These are phyloP conservation scores for Colletotrichum limetticola DNA, from an alignment of 2,329 filamentous ascomycete genomes.

Conservation along the genomic window DNA sequence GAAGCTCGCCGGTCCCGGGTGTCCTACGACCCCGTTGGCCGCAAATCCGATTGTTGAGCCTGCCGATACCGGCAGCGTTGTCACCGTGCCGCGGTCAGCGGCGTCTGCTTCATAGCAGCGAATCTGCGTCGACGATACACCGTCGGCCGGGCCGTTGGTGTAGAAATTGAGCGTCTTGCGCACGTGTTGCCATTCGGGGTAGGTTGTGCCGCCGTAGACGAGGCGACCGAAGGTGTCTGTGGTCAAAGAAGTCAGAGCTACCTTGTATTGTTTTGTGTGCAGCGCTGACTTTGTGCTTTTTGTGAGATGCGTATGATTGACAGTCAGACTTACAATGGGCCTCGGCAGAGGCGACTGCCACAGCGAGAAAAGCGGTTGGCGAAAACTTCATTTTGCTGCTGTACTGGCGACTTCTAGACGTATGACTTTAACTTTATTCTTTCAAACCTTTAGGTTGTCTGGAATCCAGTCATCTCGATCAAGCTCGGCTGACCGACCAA, in stretches of 20 bases:
- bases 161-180: constrained; percentile 49
- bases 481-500: no score
- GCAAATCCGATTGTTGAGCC: constrained; percentile 47
- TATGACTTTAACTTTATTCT: neutral
- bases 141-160: constrained; percentile 43
- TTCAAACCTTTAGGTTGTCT: no score
- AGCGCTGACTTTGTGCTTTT: neutral
- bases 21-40: constrained; percentile 48
- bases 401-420: no score
- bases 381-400: constrained; percentile 19
- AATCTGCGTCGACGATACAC: constrained; percentile 45
- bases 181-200: constrained; percentile 44
- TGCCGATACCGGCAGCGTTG: constrained; percentile 35
- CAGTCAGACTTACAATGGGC: constrained; percentile 8
- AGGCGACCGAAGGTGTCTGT: constrained; percentile 28
- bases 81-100: constrained; percentile 20
- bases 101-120: constrained; percentile 44
- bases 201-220: constrained; percentile 25
- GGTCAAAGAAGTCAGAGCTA: neutral
- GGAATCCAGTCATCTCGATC: no score
- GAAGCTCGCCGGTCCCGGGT: constrained; percentile 50
- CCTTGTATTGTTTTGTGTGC: neutral
- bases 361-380: neutral
- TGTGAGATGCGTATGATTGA: no score
- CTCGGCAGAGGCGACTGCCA: constrained; percentile 11